Base-by-base conservation (phyloP, 73 alveolate species). In the Blepharisma japonicum region DNA sequence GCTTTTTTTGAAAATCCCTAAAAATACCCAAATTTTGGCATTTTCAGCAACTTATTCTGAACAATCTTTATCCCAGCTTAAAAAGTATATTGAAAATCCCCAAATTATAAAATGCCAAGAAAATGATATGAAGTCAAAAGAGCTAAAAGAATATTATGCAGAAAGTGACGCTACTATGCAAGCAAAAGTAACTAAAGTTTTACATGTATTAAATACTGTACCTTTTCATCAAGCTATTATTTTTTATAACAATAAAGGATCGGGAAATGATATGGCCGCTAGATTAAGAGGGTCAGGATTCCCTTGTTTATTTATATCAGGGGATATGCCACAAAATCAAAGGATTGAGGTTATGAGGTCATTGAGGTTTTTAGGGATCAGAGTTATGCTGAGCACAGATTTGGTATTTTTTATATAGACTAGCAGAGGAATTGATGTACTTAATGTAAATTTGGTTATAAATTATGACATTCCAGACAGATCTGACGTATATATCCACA, bases 401-500 rank as follows among this genome's bases (percentile, higher is more conserved):
- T 88, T 96, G 71, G 90, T 32, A 32, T 32, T 32, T 32, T 32
- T 32, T 32, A 32, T 32, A 32, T 32, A 32, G 42, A 32, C 95
- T 90, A 96, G 98, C 11, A 91, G 99, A 86, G 99, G 99, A 56
- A 94, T 96, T 74, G 98, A 96, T 87, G 92, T 94, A 71, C 85
- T 87, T 61, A 85, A 96, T 46, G 98, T 94, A 39, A 96, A 96
- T 80, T 98, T 94, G 21, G 98, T 96, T 49, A 90, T 94, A 72
- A 94, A 94, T 91, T 94, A 92, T 81, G 98, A 96, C 78, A 91
- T 94, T 89, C 99, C 99, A 42, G 88, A 90, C 87, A 88, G 88
- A 87, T 72, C 96, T 47, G 99, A 96, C 81, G 93, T 96, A 4
- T 96, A 94, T 85, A 89, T 96, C 38, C 98, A 94, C 84, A 85